A percentile compares a stretch with the other conserved stretches of the same genome.
Evolutionary conservation across 768 basidiomycete genomes (phyloP).

Genomic region (Termitomyces sp.): DNA sequence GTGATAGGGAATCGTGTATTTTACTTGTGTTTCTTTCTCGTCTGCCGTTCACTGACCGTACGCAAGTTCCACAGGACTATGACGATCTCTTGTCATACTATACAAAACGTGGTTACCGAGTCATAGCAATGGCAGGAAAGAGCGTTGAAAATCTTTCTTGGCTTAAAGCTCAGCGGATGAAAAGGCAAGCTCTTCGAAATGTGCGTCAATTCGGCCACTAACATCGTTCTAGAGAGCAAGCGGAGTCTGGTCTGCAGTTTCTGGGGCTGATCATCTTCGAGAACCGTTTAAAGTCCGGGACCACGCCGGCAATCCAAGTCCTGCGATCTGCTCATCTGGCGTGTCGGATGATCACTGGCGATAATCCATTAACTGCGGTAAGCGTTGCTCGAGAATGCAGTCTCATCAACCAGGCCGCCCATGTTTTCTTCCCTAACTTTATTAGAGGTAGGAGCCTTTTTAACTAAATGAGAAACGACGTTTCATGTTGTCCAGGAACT

Average conservation of each 20-base stretch:
- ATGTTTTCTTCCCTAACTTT: constrained; percentile 85
- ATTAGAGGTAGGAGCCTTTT: constrained; percentile 47
- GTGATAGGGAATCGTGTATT: constrained; percentile 87
- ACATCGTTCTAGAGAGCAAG: constrained; percentile 70
- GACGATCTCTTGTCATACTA: constrained; percentile 96
- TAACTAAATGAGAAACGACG: neutral
- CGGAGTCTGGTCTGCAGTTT: constrained; percentile 85
- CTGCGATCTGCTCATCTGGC: constrained; percentile 87
- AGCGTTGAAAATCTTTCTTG: constrained; percentile 90
- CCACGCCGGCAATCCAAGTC: constrained; percentile 83
- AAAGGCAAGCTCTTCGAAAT: constrained; percentile 49
- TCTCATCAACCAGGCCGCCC: constrained; percentile 80
- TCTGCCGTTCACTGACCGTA: constrained; percentile 2
- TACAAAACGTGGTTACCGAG: constrained; percentile 93
- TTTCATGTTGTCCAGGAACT: constrained; percentile 38
- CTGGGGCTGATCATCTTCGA: constrained; percentile 96
- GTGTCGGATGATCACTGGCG: constrained; percentile 97
- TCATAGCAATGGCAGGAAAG: constrained; percentile 97
- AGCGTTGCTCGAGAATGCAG: constrained; percentile 95
- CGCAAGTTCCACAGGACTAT: constrained; percentile 88
- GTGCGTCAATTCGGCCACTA: neutral
- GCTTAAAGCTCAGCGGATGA: constrained; percentile 96
- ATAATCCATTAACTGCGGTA: constrained; percentile 94
- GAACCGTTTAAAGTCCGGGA: constrained; percentile 93
- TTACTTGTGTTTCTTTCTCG: constrained; percentile 6